Conservation (phyloP, 176 grass and related monocot species). For the Tuctoria greenei region DNA sequence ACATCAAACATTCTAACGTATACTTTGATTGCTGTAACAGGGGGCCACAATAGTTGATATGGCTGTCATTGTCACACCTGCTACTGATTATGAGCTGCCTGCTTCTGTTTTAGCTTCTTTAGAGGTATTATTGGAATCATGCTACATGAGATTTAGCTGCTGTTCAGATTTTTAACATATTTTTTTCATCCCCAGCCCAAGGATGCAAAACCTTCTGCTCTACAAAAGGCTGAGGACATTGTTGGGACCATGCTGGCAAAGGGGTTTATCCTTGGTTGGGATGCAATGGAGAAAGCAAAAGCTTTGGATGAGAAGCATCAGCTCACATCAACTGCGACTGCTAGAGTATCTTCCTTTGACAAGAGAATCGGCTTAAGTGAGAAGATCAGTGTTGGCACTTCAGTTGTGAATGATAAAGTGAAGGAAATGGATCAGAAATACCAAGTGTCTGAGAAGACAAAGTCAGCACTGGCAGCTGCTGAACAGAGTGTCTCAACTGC, state of each 20-base stretch:
- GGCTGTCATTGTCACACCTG: slow-evolving; percentile 69
- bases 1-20: neutral
- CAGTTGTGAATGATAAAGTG: slow-evolving; percentile 64
- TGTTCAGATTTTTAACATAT: neutral
- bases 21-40: slow-evolving; percentile 43
- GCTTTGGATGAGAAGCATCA: slow-evolving; percentile 78
- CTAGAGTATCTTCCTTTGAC: slow-evolving; percentile 74
- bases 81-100: slow-evolving; percentile 69
- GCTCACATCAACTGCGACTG: slow-evolving; percentile 69
- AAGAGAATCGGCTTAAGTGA: slow-evolving; percentile 81
- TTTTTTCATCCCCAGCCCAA: slow-evolving; percentile 43
- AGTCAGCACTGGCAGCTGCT: slow-evolving; percentile 65
- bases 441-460: slow-evolving; percentile 86
- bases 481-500: slow-evolving; percentile 77
- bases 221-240: slow-evolving; percentile 75
- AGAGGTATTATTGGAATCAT: slow-evolving; percentile 42
- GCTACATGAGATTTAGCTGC: neutral
- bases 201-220: slow-evolving; percentile 48
- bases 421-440: slow-evolving; percentile 96
- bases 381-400: slow-evolving; percentile 71
- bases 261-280: slow-evolving; percentile 79
- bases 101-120: slow-evolving; percentile 51
- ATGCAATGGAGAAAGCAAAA: slow-evolving; percentile 81
- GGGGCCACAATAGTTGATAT: slow-evolving; percentile 96
- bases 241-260: slow-evolving; percentile 84